phyloP scores from a whole-genome alignment of 225 moss, liverwort and hornwort species.

The Anthoceros angustus region DNA sequence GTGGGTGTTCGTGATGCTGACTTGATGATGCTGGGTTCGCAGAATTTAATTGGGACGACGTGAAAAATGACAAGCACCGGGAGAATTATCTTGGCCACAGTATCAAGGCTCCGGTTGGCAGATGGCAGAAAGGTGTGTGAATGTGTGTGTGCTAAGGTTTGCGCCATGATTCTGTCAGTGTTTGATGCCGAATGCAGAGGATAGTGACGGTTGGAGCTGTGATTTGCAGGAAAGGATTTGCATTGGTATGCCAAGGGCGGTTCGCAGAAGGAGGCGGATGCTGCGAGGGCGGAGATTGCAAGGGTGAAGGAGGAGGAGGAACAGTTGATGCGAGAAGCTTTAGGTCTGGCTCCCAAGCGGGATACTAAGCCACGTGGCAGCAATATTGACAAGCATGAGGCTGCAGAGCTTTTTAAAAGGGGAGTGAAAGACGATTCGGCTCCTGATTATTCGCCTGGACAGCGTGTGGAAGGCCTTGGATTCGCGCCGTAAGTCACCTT shows the following conservation, averaged over 20 bases:
- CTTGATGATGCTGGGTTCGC: conserved; percentile 9
- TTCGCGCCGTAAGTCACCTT: conserved; percentile 55
- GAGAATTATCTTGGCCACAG: conserved; percentile 97
- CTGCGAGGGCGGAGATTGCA: conserved; percentile 63
- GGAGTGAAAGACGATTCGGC: conserved; percentile 45
- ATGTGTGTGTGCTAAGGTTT: background rate
- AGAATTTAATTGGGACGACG: conserved; percentile 97
- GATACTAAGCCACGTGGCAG: conserved; percentile 33
- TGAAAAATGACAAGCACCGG: conserved; percentile 82
- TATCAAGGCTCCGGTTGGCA: conserved; percentile 84
- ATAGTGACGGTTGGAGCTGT: background rate
- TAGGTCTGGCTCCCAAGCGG: conserved; percentile 68
- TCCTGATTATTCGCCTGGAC: conserved; percentile 61
- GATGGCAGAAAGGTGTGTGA: conserved; percentile 87
- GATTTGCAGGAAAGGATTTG: conserved; percentile 69
- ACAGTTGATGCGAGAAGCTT: conserved; percentile 72
- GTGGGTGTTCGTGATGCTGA: background rate
- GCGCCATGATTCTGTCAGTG: background rate
- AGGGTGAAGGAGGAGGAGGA: conserved; percentile 78
- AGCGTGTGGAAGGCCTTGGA: conserved; percentile 83
- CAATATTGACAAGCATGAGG: conserved; percentile 60
- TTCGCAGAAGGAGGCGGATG: conserved; percentile 29
- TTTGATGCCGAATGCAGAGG: background rate
- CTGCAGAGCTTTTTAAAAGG: conserved; percentile 63
- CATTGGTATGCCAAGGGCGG: conserved; percentile 80